Conservation (phyloP, 345 rosid species). For the Gossypium longicalyx region DNA sequence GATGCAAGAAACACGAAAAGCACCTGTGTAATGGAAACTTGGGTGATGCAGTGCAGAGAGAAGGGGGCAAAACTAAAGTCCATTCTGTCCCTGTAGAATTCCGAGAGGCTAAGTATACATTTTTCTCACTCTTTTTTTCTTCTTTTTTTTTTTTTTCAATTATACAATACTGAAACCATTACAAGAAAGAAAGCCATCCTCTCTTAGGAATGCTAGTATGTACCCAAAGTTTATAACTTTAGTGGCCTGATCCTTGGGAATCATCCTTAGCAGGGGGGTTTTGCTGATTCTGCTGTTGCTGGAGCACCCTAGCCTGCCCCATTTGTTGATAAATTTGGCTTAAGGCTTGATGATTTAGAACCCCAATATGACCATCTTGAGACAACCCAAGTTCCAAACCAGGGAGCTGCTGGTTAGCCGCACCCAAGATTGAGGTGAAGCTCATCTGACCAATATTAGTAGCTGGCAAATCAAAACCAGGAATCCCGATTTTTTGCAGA, state of each 20-base stretch:
- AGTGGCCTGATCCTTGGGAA: conserved; percentile 83
- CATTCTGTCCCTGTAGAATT: conserved; percentile 38
- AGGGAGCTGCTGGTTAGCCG: conserved; percentile 58
- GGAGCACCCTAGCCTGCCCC: conserved; percentile 61
- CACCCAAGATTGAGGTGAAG: conserved; percentile 71
- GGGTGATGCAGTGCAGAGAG: conserved; percentile 31
- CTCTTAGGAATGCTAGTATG: conserved; percentile 31
- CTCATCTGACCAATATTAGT: conserved; percentile 64
- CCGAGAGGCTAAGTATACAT: conserved; percentile 26
- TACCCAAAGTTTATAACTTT: conserved; percentile 19
- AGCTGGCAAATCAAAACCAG: conserved; percentile 75
- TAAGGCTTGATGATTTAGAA: conserved; percentile 66
- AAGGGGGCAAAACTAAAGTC: conserved; percentile 26
- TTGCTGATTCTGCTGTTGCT: conserved; percentile 29
- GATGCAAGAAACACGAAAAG: conserved; percentile 13
- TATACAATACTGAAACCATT: conserved; percentile 44
- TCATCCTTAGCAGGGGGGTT: conserved; percentile 65
- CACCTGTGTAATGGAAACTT: conserved; percentile 44
- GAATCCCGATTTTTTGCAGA: conserved; percentile 61
- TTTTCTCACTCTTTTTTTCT: conserved; percentile 13
- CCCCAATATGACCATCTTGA: conserved; percentile 90
- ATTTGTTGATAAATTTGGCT: conserved; percentile 90
- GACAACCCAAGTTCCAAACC: conserved; percentile 95
- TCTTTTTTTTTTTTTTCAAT: conserved; percentile 17
- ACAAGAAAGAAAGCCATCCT: conserved; percentile 29